Percentiles rank a stretch among this genome's conserved stretches.
Conservation (phyloP, 768 basidiomycete species). For the Brasilioporus rufonigricans region DNA sequence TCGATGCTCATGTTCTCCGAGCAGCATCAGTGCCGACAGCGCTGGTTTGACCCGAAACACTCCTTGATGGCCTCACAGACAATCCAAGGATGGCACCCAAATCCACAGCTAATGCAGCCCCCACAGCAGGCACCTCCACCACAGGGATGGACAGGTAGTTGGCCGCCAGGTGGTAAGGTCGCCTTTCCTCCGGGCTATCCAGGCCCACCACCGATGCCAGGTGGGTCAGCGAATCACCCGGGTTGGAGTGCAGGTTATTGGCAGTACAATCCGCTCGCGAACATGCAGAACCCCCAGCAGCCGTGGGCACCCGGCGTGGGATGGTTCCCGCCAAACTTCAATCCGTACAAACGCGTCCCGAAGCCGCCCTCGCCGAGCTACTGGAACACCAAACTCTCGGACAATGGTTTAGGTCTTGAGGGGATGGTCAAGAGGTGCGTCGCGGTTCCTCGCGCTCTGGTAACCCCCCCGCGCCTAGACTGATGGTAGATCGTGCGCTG, state of each 20-base stretch:
- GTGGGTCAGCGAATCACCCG: slow-evolving; percentile 42
- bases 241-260: slow-evolving; percentile 53
- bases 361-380: slow-evolving; percentile 65
- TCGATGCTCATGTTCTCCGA: slow-evolving; percentile 9
- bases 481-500: slow-evolving; percentile 4
- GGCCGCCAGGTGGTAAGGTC: slow-evolving; percentile 33
- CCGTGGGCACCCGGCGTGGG: slow-evolving; percentile 35
- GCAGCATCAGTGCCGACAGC: neutral
- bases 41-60: neutral
- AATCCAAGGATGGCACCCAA: slow-evolving; percentile 32
- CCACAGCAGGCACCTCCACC: slow-evolving; percentile 20
- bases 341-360: slow-evolving; percentile 66
- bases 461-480: neutral
- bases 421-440: slow-evolving; percentile 63
- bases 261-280: slow-evolving; percentile 46
- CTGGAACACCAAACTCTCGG: slow-evolving; percentile 51
- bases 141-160: slow-evolving; percentile 37
- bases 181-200: slow-evolving; percentile 36
- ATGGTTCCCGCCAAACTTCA: slow-evolving; percentile 36
- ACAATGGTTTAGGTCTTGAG: slow-evolving; percentile 65
- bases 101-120: slow-evolving; percentile 34
- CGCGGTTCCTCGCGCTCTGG: neutral
- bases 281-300: slow-evolving; percentile 24
- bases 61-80: slow-evolving; percentile 23
- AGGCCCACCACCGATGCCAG: slow-evolving; percentile 55